A percentile compares a stretch with the other conserved stretches of the same genome.
phyloP scores from a whole-genome alignment of 129 eudicot genomes.

The Flaveria trinervia region DNA sequence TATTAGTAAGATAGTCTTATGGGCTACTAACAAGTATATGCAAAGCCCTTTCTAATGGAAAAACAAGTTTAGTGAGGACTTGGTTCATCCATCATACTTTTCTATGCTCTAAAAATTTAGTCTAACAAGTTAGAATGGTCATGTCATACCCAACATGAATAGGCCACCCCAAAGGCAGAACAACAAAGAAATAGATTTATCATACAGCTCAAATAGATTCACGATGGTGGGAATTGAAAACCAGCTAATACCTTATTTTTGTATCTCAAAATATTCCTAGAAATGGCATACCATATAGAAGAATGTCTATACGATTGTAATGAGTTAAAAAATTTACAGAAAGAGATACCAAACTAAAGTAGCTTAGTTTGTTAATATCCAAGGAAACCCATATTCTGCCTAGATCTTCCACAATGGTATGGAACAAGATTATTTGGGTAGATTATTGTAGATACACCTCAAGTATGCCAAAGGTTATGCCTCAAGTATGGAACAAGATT shows the following conservation, averaged over 20 bases:
- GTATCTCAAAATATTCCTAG: conserved; percentile 17
- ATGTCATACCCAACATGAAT: neutral
- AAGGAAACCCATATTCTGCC: no score
- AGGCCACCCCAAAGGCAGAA: no score
- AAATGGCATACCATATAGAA: conserved; percentile 13
- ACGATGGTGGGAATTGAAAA: conserved; percentile 10
- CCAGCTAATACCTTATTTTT: neutral
- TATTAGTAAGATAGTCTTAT: neutral
- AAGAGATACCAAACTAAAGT: neutral
- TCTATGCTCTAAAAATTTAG: neutral
- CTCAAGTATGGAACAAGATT: no score
- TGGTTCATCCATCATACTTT: neutral
- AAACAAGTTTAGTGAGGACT: neutral
- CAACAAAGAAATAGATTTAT: conserved; percentile 6
- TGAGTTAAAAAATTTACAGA: neutral
- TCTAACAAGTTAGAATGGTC: neutral
- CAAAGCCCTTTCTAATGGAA: neutral
- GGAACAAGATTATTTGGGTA: no score
- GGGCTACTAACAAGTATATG: conserved; percentile 9
- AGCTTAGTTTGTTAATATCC: neutral
- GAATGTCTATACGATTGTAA: neutral
- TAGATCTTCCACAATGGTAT: no score
- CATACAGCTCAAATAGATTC: conserved; percentile 17
- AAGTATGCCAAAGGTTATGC: no score
- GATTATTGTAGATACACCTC: no score